A percentile compares a stretch with the other conserved stretches of the same genome.
Conservation (phyloP, 306 rosid species). For the Parietaria judaica region DNA sequence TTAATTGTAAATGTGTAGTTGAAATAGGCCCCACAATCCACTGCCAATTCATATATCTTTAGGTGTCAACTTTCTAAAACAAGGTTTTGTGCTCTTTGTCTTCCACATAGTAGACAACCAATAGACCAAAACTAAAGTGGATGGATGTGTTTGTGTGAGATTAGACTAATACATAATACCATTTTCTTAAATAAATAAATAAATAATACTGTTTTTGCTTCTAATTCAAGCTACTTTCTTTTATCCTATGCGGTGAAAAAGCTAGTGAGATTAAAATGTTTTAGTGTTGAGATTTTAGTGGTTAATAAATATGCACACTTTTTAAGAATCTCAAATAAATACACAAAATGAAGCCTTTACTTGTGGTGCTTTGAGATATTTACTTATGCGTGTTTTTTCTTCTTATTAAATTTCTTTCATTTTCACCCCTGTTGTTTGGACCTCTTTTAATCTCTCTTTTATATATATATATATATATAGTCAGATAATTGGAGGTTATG, state of each 20-base stretch:
- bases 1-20: background rate
- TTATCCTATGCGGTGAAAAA: background rate
- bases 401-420: slow-evolving; percentile 9
- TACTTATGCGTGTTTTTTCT: background rate
- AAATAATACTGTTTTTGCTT: slow-evolving; percentile 21
- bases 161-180: slow-evolving; percentile 1
- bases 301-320: too few species aligned
- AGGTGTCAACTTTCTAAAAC: slow-evolving; percentile 54
- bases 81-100: slow-evolving; percentile 46
- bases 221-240: slow-evolving; percentile 25
- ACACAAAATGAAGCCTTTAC: too few species aligned
- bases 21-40: slow-evolving; percentile 25
- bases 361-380: too few species aligned
- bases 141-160: slow-evolving; percentile 6
- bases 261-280: too few species aligned
- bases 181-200: too few species aligned
- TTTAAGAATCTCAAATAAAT: too few species aligned
- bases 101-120: slow-evolving; percentile 41
- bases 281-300: background rate
- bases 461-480: too few species aligned
- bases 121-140: slow-evolving; percentile 7
- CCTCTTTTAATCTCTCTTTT: too few species aligned
- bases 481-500: too few species aligned
- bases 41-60: slow-evolving; percentile 24
- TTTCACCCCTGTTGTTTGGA: too few species aligned